Conservation (phyloP, 805 yeast species). For the Saturnispora serradocipensis region DNA sequence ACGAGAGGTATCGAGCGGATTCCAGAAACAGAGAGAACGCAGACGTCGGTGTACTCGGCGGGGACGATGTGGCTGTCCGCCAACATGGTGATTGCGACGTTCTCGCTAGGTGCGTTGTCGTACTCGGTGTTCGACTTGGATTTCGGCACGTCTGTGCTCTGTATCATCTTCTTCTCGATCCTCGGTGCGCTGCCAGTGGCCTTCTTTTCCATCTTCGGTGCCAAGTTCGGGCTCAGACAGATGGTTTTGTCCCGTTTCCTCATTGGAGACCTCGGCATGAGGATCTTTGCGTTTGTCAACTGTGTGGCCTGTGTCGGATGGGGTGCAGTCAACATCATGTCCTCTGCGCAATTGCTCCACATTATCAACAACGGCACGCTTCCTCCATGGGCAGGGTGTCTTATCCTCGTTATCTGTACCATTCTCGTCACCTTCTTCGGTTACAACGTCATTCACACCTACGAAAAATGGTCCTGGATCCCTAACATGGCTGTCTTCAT, state of each 20-base stretch:
- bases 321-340: slow-evolving; percentile 90
- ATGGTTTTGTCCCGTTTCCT: slow-evolving; percentile 73
- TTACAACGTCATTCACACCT: slow-evolving; percentile 68
- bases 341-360: slow-evolving; percentile 75
- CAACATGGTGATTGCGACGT: slow-evolving; percentile 78
- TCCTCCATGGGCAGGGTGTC: slow-evolving; percentile 90
- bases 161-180: slow-evolving; percentile 62
- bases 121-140: slow-evolving; percentile 51
- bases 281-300: slow-evolving; percentile 71
- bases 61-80: slow-evolving; percentile 91
- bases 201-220: slow-evolving; percentile 74
- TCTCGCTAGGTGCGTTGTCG: slow-evolving; percentile 67
- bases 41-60: slow-evolving; percentile 55
- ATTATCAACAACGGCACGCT: slow-evolving; percentile 55
- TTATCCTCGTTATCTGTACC: slow-evolving; percentile 60
- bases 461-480: slow-evolving; percentile 84
- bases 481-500: slow-evolving; percentile 69
- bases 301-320: slow-evolving; percentile 87
- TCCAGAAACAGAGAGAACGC: slow-evolving; percentile 69
- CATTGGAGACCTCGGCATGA: slow-evolving; percentile 65
- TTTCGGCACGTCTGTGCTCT: slow-evolving; percentile 62
- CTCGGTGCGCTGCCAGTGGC: slow-evolving; percentile 78
- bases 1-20: slow-evolving; percentile 74
- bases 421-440: slow-evolving; percentile 75
- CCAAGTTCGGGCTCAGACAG: slow-evolving; percentile 79